Evolutionary conservation across 345 rosid genomes (phyloP).

Genomic region (Pugionium dolabratum): DNA sequence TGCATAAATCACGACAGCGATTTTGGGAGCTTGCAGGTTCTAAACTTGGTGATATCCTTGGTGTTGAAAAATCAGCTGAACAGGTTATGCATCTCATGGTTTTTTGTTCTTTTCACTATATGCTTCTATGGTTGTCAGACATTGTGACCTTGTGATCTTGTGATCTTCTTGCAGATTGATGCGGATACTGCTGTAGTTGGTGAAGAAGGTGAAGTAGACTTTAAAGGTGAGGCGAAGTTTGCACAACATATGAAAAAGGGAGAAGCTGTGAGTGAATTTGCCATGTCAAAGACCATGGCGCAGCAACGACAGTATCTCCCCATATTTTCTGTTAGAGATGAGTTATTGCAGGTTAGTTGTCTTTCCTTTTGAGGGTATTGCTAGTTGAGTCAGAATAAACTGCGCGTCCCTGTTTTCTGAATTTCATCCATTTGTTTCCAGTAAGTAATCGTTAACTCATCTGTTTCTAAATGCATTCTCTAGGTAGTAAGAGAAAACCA

Average conservation of each 20-base stretch:
- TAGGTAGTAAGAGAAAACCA: slow-evolving; percentile 95
- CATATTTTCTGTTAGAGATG: slow-evolving; percentile 94
- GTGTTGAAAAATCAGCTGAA: slow-evolving; percentile 85
- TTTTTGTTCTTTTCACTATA: background rate
- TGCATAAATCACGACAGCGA: slow-evolving; percentile 86
- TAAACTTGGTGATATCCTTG: slow-evolving; percentile 89
- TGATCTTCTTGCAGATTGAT: slow-evolving; percentile 63
- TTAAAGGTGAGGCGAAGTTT: slow-evolving; percentile 89
- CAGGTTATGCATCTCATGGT: slow-evolving; percentile 52
- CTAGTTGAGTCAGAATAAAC: too few relatives aligned
- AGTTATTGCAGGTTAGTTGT: slow-evolving; percentile 75
- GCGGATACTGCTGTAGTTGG: slow-evolving; percentile 94
- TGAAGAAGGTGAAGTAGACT: slow-evolving; percentile 88
- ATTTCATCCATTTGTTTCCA: background rate
- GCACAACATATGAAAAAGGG: slow-evolving; percentile 86
- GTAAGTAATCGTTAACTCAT: slow-evolving; percentile 1
- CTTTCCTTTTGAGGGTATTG: background rate
- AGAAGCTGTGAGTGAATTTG: slow-evolving; percentile 96
- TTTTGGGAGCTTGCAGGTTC: slow-evolving; percentile 99
- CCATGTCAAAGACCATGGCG: slow-evolving; percentile 73
- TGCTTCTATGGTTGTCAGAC: slow-evolving; percentile 15
- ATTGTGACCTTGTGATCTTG: slow-evolving; percentile 11
- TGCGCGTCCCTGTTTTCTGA: background rate
- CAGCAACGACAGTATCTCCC: slow-evolving; percentile 95
- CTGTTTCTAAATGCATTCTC: slow-evolving; percentile 25